Base-by-base conservation (phyloP, 768 basidiomycete species). In the Tricholoma hemisulphureum region DNA sequence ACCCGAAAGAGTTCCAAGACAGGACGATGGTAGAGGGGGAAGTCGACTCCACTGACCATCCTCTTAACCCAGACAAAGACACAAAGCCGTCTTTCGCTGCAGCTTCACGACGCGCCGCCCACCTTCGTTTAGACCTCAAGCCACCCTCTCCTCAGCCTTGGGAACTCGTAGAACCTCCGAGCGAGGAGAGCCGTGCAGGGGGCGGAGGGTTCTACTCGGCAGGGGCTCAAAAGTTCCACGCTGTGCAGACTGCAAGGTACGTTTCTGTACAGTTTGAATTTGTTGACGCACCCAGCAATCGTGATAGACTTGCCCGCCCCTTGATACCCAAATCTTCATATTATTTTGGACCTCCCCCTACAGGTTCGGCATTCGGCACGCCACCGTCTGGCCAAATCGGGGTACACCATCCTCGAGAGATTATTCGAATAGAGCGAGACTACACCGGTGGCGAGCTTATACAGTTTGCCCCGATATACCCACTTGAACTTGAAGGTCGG, bases 391-490 rank as follows among this genome's bases (percentile, higher is more conserved):
- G 96, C 1, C 86, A 88, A 52, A 89, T 98, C 57, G 95, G 95
- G 2, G 73, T 88, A 21, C 92, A 97, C 68, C 87, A 92, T 63
- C 95, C 96, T 14, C 85, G 95, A 53, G 96, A 98, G 75, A 84
- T 99, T 57, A 76, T 99, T 52, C 80, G 96, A 45, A 77, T 99
- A 39, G 96, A 98, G 71, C 77, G 97, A 53, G 97, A 99, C 71
- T 99, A 97, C 70, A 83, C 78, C 13, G 87, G 87, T 1, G 97
- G 96, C 2, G 96, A 98, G 69, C 77, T 95, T 6, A 82, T 87
- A 28, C 96, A 98, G 73, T 97, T 99, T 71, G 82, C 91, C 31
- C 83, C 93, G 0, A 84, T 88, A 61, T 99, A 89, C 72, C 95
- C 93, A 1, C 74, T 95, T 39, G 97, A 99, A 71, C 78, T 99